Base-by-base conservation (phyloP, 768 basidiomycete species). In the Auriscalpium microsporum region DNA sequence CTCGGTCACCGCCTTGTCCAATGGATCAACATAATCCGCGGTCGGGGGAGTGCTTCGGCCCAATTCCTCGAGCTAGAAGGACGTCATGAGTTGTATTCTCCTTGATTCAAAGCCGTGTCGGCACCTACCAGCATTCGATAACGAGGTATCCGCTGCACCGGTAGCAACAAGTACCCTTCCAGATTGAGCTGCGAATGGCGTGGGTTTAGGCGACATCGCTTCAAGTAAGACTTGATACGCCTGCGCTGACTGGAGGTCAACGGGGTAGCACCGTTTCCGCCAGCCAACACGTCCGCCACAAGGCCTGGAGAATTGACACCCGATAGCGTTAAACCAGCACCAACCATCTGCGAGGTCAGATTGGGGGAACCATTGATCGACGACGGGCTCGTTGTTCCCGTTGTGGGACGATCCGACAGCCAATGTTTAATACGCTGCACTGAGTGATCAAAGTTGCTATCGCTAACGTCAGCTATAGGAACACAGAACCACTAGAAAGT, bases 111-210 rank as follows among this genome's bases (percentile, higher is more conserved):
- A 17, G 47, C 34, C 8, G 19, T 40, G 56, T 23, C 16, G 56
- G 45, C n/a, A 75, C 85, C 68, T 64, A 96, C 92, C 62, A 99
- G 76, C 56, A 99, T 72, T 57, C 90, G 84, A 73, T 99, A 99
- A n/a, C 96, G 84, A 13, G 96, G 96, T 65, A 99, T 90, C 52
- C 96, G 84, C 67, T 99, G 96, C 13, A 99, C 87, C 38, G 96
- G 96, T 46, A 98, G 80, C 8, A 99, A 78, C 19, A 99, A 73
- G 67, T 98, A 98, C 3, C 89, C 90, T 71, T 97, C 94, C 61
- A 97, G 71, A 66, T 93, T 94, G 42, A 98, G 80, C 65, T 98
- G 95, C 9, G 90, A 91, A 67, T 97, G 95, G 33, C 85, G 78
- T 2, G 94, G 94, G 60, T 91, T 89, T 62, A 90, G 72, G 45